phyloP scores from a whole-genome alignment of 768 basidiomycete species.

The Exidia glandulosa region DNA sequence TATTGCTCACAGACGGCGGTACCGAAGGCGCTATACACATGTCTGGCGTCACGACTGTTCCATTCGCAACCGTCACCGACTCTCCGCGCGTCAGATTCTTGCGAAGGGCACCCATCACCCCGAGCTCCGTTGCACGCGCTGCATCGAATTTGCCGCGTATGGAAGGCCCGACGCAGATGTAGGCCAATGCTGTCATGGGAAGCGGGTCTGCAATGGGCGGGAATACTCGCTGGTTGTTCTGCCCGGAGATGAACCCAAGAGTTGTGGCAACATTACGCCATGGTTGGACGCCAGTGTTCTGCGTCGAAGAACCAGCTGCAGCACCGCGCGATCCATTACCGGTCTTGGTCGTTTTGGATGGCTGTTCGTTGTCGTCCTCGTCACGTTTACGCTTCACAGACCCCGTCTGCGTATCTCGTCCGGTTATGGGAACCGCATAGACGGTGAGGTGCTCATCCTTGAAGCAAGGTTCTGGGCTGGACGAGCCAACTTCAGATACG shows the following conservation, averaged over 20 bases:
- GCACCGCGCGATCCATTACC: not conserved
- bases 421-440: slow-evolving; percentile 43
- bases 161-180: slow-evolving; percentile 32
- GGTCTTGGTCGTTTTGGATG: not conserved
- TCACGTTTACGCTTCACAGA: slow-evolving; percentile 15
- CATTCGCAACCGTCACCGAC: slow-evolving; percentile 42
- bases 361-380: not conserved
- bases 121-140: slow-evolving; percentile 48
- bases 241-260: not conserved
- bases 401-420: not conserved
- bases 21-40: slow-evolving; percentile 13
- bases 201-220: not conserved
- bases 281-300: not conserved
- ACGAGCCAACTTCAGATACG: slow-evolving; percentile 28
- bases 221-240: not conserved
- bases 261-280: not conserved
- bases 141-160: slow-evolving; percentile 62
- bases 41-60: slow-evolving; percentile 13
- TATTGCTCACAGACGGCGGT: slow-evolving; percentile 21
- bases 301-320: not conserved
- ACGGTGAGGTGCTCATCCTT: slow-evolving; percentile 54
- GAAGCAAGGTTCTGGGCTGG: slow-evolving; percentile 36
- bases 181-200: slow-evolving; percentile 16
- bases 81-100: slow-evolving; percentile 53
- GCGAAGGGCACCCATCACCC: slow-evolving; percentile 47